Percentiles rank a stretch among this genome's conserved stretches.
Conservation (phyloP, 202 grass and related monocot species). For the Bolboschoenoplectus hybrid region DNA sequence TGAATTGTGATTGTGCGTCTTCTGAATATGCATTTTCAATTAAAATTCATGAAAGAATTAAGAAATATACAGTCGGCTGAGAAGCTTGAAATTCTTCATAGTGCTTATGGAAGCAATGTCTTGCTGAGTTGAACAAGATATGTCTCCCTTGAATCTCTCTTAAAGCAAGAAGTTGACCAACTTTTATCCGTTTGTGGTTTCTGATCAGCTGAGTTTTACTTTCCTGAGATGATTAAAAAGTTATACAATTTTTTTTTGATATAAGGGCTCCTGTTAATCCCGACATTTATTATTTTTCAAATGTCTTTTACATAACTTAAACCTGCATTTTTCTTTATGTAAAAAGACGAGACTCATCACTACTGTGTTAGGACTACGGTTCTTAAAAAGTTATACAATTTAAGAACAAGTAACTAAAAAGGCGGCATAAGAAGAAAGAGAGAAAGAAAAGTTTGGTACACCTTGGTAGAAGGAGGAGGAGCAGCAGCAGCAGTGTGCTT, state of each 20-base stretch:
- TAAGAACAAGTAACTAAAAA: not conserved
- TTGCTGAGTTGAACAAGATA: conserved; percentile 21
- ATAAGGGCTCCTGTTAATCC: too few species aligned
- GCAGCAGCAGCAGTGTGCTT: conserved; percentile 11
- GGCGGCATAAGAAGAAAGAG: not conserved
- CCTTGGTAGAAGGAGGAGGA: conserved; percentile 17
- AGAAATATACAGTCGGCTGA: conserved; percentile 22
- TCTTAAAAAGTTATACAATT: not conserved
- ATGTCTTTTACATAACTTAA: too few species aligned
- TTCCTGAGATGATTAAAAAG: conserved; percentile 1
- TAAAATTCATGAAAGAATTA: not conserved
- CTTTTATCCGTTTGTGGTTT: conserved; percentile 14
- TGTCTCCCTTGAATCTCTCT: conserved; percentile 39
- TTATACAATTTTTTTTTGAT: too few species aligned
- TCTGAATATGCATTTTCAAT: not conserved
- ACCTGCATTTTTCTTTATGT: too few species aligned
- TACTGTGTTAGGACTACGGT: too few species aligned
- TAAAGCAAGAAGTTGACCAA: conserved; percentile 12
- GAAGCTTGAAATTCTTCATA: conserved; percentile 31
- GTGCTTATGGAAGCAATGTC: not conserved
- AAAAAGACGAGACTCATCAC: too few species aligned
- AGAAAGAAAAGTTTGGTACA: not conserved
- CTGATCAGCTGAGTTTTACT: conserved; percentile 7
- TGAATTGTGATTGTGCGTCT: not conserved
- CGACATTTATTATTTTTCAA: too few species aligned